These are phyloP conservation scores for Mercurialis annua DNA, from an alignment of 345 rosid species.

Conservation along the genomic window DNA sequence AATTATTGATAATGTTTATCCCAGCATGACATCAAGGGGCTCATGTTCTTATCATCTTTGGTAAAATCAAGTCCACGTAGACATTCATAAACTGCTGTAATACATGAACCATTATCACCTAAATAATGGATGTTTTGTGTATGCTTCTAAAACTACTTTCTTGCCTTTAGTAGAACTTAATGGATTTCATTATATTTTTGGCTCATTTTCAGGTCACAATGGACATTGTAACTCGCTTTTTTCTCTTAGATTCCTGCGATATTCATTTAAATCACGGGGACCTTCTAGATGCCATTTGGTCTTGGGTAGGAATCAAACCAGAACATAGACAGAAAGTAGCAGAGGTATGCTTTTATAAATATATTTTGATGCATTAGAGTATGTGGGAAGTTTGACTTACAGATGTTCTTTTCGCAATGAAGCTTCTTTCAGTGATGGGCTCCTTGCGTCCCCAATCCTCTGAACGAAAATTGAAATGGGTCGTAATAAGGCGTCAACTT, in stretches of 20 bases:
- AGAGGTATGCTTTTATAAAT: constrained; percentile 53
- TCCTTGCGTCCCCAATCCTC: constrained; percentile 90
- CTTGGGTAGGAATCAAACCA: constrained; percentile 86
- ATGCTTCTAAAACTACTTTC: background rate
- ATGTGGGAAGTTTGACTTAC: constrained; percentile 27
- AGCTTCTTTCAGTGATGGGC: constrained; percentile 93
- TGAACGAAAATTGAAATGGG: constrained; percentile 85
- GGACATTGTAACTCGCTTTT: constrained; percentile 62
- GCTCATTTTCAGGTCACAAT: constrained; percentile 52
- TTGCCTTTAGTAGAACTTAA: background rate
- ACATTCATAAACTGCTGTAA: too few species aligned
- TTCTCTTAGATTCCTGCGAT: constrained; percentile 60
- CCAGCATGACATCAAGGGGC: background rate
- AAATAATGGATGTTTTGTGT: background rate
- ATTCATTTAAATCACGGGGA: constrained; percentile 94
- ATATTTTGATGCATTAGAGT: constrained; percentile 9
- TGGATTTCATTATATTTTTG: background rate
- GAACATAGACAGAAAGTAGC: constrained; percentile 87
- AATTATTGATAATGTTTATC: background rate
- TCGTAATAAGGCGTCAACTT: constrained; percentile 84
- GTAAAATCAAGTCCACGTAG: too few species aligned
- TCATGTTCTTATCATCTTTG: too few species aligned
- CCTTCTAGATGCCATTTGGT: constrained; percentile 87
- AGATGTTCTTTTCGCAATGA: constrained; percentile 28
- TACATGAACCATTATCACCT: background rate